Evolutionary conservation across 306 rosid species (phyloP), one percentile per base, ranked within the genome.

Genomic region (Cucumis sativus): DNA sequence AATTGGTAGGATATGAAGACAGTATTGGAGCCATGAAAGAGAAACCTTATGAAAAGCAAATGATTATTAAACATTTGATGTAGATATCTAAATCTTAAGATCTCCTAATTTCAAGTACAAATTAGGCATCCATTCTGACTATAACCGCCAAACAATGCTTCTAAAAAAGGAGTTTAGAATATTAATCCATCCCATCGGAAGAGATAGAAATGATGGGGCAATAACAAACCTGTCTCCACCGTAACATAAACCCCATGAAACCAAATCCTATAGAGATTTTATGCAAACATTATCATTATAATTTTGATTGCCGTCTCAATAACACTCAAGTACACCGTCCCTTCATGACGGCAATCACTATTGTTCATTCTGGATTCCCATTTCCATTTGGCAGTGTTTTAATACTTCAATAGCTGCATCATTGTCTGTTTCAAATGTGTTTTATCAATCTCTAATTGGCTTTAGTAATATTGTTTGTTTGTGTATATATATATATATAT

Each of bases 331-430:
- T 0, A 45, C 69, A 41, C 56, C 30, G 37, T 69, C 56, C 7
- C 6, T 11, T 67, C 51, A 63, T 15, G 69, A 30, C 35, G 69
- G 69, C 43, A 28, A 63, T 37, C 6, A 40, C 20, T 43, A 43
- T 68, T 68, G 74, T 40, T 68, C 74, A 41, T 70, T 47, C 49
- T 47, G 75, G 76, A 28, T 51, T 72, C 77, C 62, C 77, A 51
- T 72, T 51, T 72, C 43, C 77, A 73, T 73, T 73, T 52, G 25
- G 25, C 61, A 49, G 41, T 25, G 75, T 69, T 2, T 5, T 47
- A 47, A 3, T 45, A 47, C 11, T 18, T 70, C 59, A 47, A 70
- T 41, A 49, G 55, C 59, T 70, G 18, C 77, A 72, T 72, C 76
- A 49, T 49, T 69, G 20, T 69, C 56, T 13, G 39, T 69, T 70